Conservation (phyloP, 2,329 filamentous ascomycete species). For the Myriosclerotinia scirpicola region DNA sequence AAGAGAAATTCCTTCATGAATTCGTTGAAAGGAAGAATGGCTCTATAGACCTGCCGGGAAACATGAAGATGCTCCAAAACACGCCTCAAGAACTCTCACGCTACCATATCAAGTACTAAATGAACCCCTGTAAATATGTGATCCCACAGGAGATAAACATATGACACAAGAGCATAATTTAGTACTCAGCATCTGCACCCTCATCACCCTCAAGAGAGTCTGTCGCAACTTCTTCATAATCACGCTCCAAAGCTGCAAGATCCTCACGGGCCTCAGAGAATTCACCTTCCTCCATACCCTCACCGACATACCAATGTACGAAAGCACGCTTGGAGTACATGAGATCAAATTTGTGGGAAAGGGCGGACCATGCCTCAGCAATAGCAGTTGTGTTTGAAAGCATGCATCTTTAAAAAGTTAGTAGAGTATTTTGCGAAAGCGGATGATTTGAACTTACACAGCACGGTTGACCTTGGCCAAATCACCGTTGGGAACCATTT, state of each 20-base stretch:
- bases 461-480: conserved; percentile 97
- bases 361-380: conserved; percentile 62
- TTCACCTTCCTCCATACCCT: conserved; percentile 70
- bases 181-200: conserved; percentile 63
- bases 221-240: conserved; percentile 63
- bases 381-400: conserved; percentile 68
- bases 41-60: conserved; percentile 32
- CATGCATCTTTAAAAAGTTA: conserved; percentile 45
- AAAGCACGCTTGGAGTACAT: conserved; percentile 71
- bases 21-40: conserved; percentile 33
- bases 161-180: conserved; percentile 28
- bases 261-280: conserved; percentile 67
- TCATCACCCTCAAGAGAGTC: conserved; percentile 53
- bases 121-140: conserved; percentile 37
- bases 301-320: conserved; percentile 70
- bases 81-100: conserved; percentile 35
- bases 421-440: conserved; percentile 29
- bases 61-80: conserved; percentile 36
- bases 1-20: conserved; percentile 35
- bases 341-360: conserved; percentile 68
- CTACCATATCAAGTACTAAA: conserved; percentile 37
- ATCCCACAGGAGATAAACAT: conserved; percentile 37
- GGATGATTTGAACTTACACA: conserved; percentile 66
- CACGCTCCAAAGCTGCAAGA: conserved; percentile 63
- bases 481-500: conserved; percentile 79